These are phyloP conservation scores for Candida namnaoensis DNA, from an alignment of 805 yeast genomes.

Conservation along the genomic window DNA sequence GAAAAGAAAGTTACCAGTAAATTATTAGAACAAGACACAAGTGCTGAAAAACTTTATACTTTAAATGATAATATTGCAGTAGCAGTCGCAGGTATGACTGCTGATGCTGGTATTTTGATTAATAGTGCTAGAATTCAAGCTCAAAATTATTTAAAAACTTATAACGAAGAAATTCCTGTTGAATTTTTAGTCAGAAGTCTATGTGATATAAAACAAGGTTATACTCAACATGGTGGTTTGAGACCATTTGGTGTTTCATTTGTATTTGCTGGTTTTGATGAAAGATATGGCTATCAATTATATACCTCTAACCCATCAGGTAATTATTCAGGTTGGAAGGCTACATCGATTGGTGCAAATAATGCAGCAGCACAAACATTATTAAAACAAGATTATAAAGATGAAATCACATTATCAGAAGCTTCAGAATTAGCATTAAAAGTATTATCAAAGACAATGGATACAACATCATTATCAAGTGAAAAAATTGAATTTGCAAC, in stretches of 20 bases:
- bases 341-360: conserved; percentile 94
- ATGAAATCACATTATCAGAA: conserved; percentile 60
- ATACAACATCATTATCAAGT: conserved; percentile 72
- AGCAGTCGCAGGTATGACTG: conserved; percentile 97
- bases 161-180: conserved; percentile 90
- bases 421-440: conserved; percentile 86
- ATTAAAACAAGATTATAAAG: conserved; percentile 90
- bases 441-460: conserved; percentile 91
- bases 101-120: conserved; percentile 89
- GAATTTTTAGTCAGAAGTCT: conserved; percentile 81
- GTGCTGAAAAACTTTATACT: conserved; percentile 86
- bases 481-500: conserved; percentile 94
- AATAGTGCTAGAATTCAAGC: conserved; percentile 81
- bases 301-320: conserved; percentile 97
- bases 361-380: conserved; percentile 94
- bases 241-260: conserved; percentile 98
- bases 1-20: conserved; percentile 93
- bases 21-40: conserved; percentile 85
- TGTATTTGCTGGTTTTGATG: conserved; percentile 93
- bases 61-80: conserved; percentile 78
- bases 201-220: conserved; percentile 94
- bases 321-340: conserved; percentile 97
- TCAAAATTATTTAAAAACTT: conserved; percentile 76
- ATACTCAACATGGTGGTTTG: conserved; percentile 97
- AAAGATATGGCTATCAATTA: conserved; percentile 80